These are phyloP conservation scores for Annulohypoxylon truncatum DNA, from an alignment of 2,329 filamentous ascomycete species.

Conservation along the genomic window DNA sequence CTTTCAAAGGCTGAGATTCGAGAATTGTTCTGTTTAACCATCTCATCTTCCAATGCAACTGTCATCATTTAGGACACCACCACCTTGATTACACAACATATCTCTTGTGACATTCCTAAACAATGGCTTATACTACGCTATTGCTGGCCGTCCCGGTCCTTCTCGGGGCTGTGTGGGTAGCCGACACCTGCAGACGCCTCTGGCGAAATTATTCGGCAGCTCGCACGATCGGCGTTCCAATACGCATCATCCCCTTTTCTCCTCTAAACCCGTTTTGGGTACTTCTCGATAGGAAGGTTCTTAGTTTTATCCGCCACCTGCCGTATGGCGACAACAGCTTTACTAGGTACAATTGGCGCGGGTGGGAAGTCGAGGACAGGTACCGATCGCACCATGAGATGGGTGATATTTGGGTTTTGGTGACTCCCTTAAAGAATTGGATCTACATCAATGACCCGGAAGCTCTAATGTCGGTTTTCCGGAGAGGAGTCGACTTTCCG, in stretches of 20 bases:
- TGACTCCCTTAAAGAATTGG: slow-evolving; percentile 38
- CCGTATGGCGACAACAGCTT: slow-evolving; percentile 47
- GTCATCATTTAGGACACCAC: too few species aligned
- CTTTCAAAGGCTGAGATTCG: too few species aligned
- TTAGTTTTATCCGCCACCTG: slow-evolving; percentile 38
- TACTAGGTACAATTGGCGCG: slow-evolving; percentile 41
- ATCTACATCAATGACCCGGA: slow-evolving; percentile 37
- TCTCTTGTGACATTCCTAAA: too few species aligned
- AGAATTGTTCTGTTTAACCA: too few species aligned
- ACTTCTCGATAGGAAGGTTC: slow-evolving; percentile 44
- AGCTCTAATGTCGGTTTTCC: slow-evolving; percentile 26
- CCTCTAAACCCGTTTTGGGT: slow-evolving; percentile 50
- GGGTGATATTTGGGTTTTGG: slow-evolving; percentile 38
- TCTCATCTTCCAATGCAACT: too few species aligned
- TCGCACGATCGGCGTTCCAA: slow-evolving; percentile 47
- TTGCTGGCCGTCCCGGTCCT: too few species aligned
- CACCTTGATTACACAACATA: too few species aligned
- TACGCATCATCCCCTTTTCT: slow-evolving; percentile 50
- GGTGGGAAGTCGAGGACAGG: slow-evolving; percentile 41
- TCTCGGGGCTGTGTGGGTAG: too few species aligned
- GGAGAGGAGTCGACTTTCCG: slow-evolving; percentile 33
- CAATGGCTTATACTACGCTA: too few species aligned
- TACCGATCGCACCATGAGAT: slow-evolving; percentile 39
- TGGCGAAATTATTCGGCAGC: slow-evolving; percentile 43
- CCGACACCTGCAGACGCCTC: too few species aligned